Percentiles rank a stretch among this genome's conserved stretches.
These are phyloP conservation scores for Pseudocercospora vitis DNA, from an alignment of 2,329 filamentous ascomycete genomes.

Conservation along the genomic window DNA sequence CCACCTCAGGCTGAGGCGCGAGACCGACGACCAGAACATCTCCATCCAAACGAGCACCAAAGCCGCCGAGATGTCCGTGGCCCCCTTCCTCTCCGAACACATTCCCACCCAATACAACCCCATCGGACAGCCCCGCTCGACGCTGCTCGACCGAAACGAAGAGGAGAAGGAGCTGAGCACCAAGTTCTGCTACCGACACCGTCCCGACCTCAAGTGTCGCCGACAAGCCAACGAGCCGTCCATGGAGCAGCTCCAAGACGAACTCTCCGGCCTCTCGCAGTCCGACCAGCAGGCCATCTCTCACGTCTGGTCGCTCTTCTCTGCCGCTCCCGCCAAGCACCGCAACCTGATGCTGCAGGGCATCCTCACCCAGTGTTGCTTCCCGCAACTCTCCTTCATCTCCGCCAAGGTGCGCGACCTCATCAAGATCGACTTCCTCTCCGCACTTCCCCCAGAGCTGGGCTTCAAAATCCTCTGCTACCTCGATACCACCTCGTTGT, in stretches of 20 bases:
- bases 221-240: slow-evolving; percentile 91
- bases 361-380: slow-evolving; percentile 94
- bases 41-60: slow-evolving; percentile 52
- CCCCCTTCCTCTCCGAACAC: slow-evolving; percentile 85
- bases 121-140: slow-evolving; percentile 49
- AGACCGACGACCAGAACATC: slow-evolving; percentile 37
- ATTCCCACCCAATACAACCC: slow-evolving; percentile 88
- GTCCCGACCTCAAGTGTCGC: slow-evolving; percentile 89
- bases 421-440: slow-evolving; percentile 95
- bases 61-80: slow-evolving; percentile 74
- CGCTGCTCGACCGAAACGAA: slow-evolving; percentile 29
- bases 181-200: slow-evolving; percentile 93
- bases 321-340: slow-evolving; percentile 88
- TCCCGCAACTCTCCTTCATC: slow-evolving; percentile 91
- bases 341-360: slow-evolving; percentile 95
- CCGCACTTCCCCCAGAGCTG: slow-evolving; percentile 83
- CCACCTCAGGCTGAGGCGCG: slow-evolving; percentile 29
- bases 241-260: slow-evolving; percentile 90
- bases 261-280: slow-evolving; percentile 76
- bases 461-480: slow-evolving; percentile 91
- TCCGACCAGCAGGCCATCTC: slow-evolving; percentile 93
- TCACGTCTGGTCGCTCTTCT: slow-evolving; percentile 97
- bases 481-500: slow-evolving; percentile 89
- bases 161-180: slow-evolving; percentile 61
- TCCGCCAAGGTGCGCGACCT: slow-evolving; percentile 88